Evolutionary conservation across 306 rosid genomes (phyloP).

Genomic region (Luffa acutangula): DNA sequence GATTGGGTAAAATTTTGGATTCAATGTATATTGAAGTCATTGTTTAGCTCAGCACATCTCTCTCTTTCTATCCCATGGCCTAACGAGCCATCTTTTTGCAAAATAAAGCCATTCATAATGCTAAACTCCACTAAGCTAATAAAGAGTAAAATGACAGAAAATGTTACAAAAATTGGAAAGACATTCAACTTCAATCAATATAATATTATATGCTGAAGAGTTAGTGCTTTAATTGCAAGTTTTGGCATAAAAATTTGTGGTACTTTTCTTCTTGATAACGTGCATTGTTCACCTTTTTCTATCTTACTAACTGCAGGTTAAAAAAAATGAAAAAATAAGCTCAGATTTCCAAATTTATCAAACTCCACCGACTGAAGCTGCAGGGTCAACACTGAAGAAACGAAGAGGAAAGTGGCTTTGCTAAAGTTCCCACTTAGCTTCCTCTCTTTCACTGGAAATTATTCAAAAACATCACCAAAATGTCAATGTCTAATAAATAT

Average conservation of each 20-base stretch:
- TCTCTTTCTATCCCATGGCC: not conserved
- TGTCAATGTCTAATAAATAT: not conserved
- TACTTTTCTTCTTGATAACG: not conserved
- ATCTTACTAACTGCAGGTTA: not conserved
- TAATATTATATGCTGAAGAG: not conserved
- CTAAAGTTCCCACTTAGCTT: not conserved
- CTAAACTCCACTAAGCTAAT: not conserved
- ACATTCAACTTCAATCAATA: not conserved
- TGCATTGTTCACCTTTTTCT: not conserved
- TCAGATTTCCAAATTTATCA: not conserved
- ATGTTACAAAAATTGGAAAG: not conserved
- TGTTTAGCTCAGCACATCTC: conserved; percentile 3
- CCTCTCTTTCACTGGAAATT: not conserved
- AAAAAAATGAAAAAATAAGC: not conserved
- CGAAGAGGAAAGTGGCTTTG: not conserved
- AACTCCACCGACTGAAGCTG: not conserved
- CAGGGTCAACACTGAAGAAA: not conserved
- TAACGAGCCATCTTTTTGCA: not conserved
- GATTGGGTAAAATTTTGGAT: not conserved
- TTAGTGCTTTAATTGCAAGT: not conserved
- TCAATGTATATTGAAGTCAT: not conserved
- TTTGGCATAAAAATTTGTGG: not conserved
- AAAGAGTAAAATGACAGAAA: not conserved
- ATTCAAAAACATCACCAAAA: not conserved
- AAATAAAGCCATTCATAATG: not conserved